Evolutionary conservation across 331 rosid species (phyloP).

Genomic region (Prunus yedoensis): DNA sequence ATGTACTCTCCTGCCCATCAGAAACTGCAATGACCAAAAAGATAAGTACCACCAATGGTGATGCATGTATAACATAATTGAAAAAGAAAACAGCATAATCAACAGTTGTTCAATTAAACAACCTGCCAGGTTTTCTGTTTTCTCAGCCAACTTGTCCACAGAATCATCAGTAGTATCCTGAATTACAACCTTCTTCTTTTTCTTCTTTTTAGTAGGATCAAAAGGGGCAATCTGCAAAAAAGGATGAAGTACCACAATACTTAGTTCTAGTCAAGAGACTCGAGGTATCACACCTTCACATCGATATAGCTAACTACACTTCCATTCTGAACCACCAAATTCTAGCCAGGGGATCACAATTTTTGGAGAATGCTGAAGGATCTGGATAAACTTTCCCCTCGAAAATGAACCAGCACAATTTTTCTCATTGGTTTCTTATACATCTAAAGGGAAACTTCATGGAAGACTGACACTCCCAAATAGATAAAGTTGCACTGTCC

Average conservation of each 20-base stretch:
- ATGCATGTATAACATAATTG: not conserved
- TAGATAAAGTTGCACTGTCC: not conserved
- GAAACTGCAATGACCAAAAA: conserved; percentile 50
- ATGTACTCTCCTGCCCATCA: conserved; percentile 66
- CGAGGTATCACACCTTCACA: not conserved
- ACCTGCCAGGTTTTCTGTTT: conserved; percentile 66
- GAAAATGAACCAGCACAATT: not conserved
- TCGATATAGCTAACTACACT: not conserved
- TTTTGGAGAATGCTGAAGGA: not conserved
- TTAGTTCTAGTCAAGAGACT: not conserved
- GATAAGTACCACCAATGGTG: not conserved
- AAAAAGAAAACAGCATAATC: conserved; percentile 1
- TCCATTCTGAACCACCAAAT: not conserved
- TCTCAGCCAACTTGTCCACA: conserved; percentile 66
- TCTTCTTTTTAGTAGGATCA: conserved; percentile 88
- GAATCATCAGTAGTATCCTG: conserved; percentile 53
- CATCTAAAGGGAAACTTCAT: not conserved
- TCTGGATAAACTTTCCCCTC: not conserved
- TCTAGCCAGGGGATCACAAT: not conserved
- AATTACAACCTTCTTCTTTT: conserved; percentile 57
- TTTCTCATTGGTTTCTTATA: not conserved
- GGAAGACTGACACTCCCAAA: not conserved
- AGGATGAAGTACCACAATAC: not conserved
- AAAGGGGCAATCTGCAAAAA: conserved; percentile 62
- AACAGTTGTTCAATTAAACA: conserved; percentile 13